A percentile compares a stretch with the other conserved stretches of the same genome.
Conservation (phyloP, 495 filamentous ascomycete species). For the Mycothermus thermophilus region DNA sequence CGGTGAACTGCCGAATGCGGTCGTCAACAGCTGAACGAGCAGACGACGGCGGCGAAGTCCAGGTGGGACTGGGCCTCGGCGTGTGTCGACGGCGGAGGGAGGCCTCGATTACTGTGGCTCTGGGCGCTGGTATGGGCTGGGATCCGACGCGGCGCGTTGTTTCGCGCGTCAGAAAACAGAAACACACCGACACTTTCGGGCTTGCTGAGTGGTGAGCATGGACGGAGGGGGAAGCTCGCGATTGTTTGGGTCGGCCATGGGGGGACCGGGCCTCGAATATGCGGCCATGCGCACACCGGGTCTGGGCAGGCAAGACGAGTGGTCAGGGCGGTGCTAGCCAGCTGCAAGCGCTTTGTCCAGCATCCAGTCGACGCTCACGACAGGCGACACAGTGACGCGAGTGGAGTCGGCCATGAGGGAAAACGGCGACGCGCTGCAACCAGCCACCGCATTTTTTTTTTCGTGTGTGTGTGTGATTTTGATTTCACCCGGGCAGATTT, state of each 20-base stretch:
- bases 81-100: too few species aligned
- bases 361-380: conserved; percentile 4
- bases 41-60: too few species aligned
- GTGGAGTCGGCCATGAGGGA: too few species aligned
- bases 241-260: conserved; percentile 17
- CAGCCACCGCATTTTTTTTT: conserved; percentile 22
- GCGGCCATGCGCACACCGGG: conserved; percentile 22
- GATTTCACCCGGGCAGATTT: too few species aligned
- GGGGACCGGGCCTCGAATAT: conserved; percentile 26
- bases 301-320: conserved; percentile 17
- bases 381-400: conserved; percentile 4
- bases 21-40: too few species aligned
- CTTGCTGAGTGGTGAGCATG: conserved; percentile 16
- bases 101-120: too few species aligned
- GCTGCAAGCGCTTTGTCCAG: conserved; percentile 14
- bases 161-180: conserved; percentile 20
- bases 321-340: conserved; percentile 12
- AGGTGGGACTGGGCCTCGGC: too few species aligned
- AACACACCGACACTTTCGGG: conserved; percentile 20
- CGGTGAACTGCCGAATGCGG: too few species aligned
- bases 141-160: conserved; percentile 23
- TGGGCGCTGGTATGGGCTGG: too few species aligned
- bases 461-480: neutral
- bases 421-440: conserved; percentile 13
- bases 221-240: conserved; percentile 10